These are phyloP conservation scores for Monilinia aucupariae DNA, from an alignment of 2,329 filamentous ascomycete species.

Conservation along the genomic window DNA sequence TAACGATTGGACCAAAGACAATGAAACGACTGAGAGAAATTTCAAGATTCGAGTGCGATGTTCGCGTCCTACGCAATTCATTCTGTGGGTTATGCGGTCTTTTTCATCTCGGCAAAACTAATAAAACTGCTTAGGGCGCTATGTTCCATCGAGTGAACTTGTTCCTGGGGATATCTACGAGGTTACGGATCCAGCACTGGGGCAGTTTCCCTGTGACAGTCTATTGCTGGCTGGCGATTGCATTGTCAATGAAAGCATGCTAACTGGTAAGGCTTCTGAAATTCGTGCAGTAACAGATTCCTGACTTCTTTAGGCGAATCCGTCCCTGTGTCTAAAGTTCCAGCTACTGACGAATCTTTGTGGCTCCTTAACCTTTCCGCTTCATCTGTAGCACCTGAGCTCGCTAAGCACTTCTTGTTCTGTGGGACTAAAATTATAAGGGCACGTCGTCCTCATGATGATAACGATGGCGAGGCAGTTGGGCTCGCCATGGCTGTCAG, in stretches of 20 bases:
- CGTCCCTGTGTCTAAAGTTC: conserved; percentile 89
- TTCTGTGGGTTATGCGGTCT: conserved; percentile 63
- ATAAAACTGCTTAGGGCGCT: conserved; percentile 54
- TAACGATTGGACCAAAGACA: conserved; percentile 46
- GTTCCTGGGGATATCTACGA: conserved; percentile 97
- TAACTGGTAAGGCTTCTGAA: conserved; percentile 54
- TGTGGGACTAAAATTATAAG: conserved; percentile 94
- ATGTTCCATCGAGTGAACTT: conserved; percentile 77
- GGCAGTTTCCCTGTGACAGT: conserved; percentile 87
- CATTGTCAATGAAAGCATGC: conserved; percentile 99
- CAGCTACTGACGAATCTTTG: conserved; percentile 76
- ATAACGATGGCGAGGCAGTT: conserved; percentile 79
- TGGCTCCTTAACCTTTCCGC: conserved; percentile 69
- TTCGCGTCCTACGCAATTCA: conserved; percentile 85
- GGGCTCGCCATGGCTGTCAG: conserved; percentile 87
- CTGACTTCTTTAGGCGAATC: conserved; percentile 64
- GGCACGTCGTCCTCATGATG: conserved; percentile 80
- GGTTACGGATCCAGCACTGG: conserved; percentile 84
- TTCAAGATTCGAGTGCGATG: conserved; percentile 90
- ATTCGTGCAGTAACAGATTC: conserved; percentile 2
- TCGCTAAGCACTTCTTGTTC: conserved; percentile 87
- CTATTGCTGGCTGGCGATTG: conserved; percentile 88
- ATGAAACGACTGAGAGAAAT: conserved; percentile 89
- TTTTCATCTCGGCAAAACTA: conserved; percentile 5
- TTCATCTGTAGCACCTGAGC: conserved; percentile 73